phyloP scores from a whole-genome alignment of 2,329 filamentous ascomycete genomes.

The Phyllosticta citribraziliensis region DNA sequence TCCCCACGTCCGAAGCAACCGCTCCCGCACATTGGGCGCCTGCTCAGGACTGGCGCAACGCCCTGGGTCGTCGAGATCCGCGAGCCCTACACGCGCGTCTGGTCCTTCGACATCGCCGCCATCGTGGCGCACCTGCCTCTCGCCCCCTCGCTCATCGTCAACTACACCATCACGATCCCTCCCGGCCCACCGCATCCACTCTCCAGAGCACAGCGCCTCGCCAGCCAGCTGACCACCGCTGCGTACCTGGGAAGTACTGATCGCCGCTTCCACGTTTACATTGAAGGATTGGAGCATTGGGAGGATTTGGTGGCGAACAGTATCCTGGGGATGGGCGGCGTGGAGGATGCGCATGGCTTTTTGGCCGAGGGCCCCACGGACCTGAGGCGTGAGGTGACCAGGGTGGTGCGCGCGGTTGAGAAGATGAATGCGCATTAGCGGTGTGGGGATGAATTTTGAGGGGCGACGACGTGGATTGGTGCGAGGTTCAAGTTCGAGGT shows the following conservation, averaged over 20 bases:
- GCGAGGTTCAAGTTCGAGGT: no score
- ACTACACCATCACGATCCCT: neutral
- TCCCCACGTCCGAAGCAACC: neutral
- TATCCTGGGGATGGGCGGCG: neutral
- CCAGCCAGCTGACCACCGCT: neutral
- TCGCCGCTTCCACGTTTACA: neutral
- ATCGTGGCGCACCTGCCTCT: neutral
- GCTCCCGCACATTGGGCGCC: neutral
- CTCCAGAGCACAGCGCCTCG: neutral
- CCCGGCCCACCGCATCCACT: neutral
- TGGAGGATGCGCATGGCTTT: neutral
- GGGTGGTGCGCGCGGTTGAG: neutral
- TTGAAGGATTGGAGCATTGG: neutral
- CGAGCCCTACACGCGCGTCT: neutral
- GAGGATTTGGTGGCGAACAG: neutral
- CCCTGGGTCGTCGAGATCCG: neutral
- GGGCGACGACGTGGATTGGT: no score
- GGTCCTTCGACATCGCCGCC: neutral
- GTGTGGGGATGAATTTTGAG: no score
- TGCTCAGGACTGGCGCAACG: neutral
- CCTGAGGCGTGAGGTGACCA: neutral
- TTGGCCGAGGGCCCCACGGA: neutral
- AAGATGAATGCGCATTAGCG: neutral
- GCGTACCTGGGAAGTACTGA: neutral
- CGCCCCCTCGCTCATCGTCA: neutral